A percentile compares a stretch with the other conserved stretches of the same genome.
Evolutionary conservation across 306 rosid genomes (phyloP).

Genomic region (Citrullus amarus): DNA sequence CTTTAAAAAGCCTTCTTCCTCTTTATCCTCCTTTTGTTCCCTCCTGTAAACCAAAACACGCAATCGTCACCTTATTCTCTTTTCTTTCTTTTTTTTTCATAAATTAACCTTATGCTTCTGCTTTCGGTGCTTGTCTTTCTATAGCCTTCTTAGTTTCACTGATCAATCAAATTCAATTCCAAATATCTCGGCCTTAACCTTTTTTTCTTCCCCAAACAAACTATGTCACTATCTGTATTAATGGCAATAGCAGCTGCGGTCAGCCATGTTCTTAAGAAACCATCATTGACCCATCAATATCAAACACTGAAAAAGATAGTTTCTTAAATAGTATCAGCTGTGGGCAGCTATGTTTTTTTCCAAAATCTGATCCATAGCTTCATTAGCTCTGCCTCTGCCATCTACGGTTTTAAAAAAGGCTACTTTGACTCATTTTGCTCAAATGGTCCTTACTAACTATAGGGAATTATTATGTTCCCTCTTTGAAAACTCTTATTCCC

Average conservation of each 20-base stretch:
- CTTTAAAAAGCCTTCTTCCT: background rate
- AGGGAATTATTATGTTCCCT: background rate
- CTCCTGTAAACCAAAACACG: background rate
- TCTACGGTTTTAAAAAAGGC: background rate
- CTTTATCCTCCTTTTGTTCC: constrained; percentile 1
- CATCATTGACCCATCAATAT: constrained; percentile 33
- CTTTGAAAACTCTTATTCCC: background rate
- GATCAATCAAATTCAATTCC: background rate
- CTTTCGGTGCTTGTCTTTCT: constrained; percentile 8
- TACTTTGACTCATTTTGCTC: background rate
- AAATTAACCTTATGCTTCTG: background rate
- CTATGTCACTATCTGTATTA: background rate
- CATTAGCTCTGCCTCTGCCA: background rate
- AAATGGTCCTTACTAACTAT: background rate
- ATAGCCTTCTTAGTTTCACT: background rate
- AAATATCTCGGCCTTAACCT: background rate
- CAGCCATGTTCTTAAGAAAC: background rate
- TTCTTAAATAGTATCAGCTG: constrained; percentile 3
- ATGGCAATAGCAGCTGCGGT: background rate
- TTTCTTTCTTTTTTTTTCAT: background rate
- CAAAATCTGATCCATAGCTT: background rate
- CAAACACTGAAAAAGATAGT: constrained; percentile 47
- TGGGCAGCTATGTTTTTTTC: background rate
- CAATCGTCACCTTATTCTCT: background rate
- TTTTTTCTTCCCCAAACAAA: background rate